Percentiles rank a stretch among this genome's conserved stretches.
These are phyloP conservation scores for Phytophthora sp. DNA, from an alignment of 352 stramenopile genomes.

Conservation along the genomic window DNA sequence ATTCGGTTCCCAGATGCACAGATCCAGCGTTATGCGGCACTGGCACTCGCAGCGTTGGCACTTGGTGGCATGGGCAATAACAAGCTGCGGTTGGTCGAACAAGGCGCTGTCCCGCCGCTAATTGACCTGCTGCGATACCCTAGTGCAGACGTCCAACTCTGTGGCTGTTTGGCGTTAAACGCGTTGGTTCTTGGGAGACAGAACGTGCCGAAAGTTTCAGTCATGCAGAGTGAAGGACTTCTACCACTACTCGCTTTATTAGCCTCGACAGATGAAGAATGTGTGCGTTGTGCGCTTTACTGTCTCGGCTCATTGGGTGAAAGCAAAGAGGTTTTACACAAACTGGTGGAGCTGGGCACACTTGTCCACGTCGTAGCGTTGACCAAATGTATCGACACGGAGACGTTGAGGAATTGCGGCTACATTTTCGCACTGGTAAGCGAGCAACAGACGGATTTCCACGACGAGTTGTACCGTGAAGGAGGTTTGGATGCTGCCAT, in stretches of 20 bases:
- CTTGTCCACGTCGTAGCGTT: constrained; percentile 88
- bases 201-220: constrained; percentile 84
- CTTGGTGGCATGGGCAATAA: constrained; percentile 93
- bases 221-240: constrained; percentile 92
- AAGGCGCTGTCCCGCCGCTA: constrained; percentile 92
- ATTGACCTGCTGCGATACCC: constrained; percentile 94
- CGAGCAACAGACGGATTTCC: constrained; percentile 93
- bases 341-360: constrained; percentile 90
- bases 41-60: constrained; percentile 92
- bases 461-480: constrained; percentile 89
- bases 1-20: constrained; percentile 95
- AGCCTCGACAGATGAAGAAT: constrained; percentile 88
- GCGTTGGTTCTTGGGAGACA: constrained; percentile 89
- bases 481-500: constrained; percentile 90
- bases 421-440: constrained; percentile 93
- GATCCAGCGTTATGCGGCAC: constrained; percentile 94
- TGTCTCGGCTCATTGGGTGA: constrained; percentile 94
- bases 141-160: constrained; percentile 94
- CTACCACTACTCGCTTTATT: constrained; percentile 90
- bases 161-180: constrained; percentile 92
- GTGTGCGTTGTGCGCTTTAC: constrained; percentile 91
- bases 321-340: constrained; percentile 90
- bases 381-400: constrained; percentile 83
- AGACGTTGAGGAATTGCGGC: constrained; percentile 92
- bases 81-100: constrained; percentile 93